Evolutionary conservation across 495 filamentous ascomycete species (phyloP).

Genomic region (Peziza echinospora): DNA sequence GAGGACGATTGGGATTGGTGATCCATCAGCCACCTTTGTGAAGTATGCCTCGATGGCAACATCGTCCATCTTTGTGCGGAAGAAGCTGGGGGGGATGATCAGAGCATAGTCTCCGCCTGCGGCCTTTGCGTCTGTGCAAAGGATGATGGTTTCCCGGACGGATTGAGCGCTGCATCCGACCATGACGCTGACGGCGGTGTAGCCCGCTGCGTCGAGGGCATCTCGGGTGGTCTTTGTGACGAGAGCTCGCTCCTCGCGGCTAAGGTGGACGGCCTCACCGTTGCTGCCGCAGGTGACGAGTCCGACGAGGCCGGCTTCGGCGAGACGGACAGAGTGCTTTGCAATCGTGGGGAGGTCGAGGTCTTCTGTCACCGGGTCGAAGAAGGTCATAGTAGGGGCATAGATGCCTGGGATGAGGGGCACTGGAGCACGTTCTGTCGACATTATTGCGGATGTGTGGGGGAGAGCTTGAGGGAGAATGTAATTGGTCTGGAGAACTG

Average conservation of each 20-base stretch:
- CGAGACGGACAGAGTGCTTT: conserved; percentile 61
- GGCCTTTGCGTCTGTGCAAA: conserved; percentile 43
- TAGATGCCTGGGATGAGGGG: conserved; percentile 74
- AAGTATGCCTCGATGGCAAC: conserved; percentile 57
- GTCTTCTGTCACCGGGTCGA: conserved; percentile 59
- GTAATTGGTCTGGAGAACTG: no score
- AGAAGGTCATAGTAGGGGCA: conserved; percentile 80
- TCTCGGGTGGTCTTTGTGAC: conserved; percentile 62
- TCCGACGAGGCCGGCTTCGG: conserved; percentile 56
- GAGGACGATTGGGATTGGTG: conserved; percentile 57
- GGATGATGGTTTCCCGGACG: conserved; percentile 51
- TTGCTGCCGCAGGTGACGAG: conserved; percentile 81
- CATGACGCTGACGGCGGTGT: conserved; percentile 54
- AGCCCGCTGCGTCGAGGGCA: conserved; percentile 63
- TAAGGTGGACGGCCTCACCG: conserved; percentile 70
- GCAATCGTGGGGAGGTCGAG: conserved; percentile 61
- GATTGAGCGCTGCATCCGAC: conserved; percentile 60
- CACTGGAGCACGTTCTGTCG: no score
- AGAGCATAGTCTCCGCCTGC: conserved; percentile 62
- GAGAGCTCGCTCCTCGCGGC: conserved; percentile 47
- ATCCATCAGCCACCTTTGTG: conserved; percentile 48
- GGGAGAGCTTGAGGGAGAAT: not conserved
- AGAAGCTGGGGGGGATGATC: conserved; percentile 64
- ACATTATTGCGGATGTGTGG: no score
- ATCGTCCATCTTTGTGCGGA: conserved; percentile 57